These are phyloP conservation scores for Paramecium bursaria DNA, from an alignment of 73 alveolate species.

Conservation along the genomic window DNA sequence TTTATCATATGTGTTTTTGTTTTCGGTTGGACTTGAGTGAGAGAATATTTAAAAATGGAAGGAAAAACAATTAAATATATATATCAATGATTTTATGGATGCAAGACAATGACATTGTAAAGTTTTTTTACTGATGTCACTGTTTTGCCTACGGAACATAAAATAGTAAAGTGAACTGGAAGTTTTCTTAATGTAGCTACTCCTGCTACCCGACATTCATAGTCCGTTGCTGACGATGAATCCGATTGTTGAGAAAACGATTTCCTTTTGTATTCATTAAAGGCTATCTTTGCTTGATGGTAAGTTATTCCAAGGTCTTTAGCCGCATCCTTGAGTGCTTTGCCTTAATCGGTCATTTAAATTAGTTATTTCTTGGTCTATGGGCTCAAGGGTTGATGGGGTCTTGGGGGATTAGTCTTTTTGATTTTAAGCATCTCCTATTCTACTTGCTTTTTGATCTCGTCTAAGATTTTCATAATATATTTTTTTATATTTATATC, in stretches of 20 bases:
- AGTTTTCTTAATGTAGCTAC: slow-evolving; percentile 23
- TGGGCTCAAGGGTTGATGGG: slow-evolving; percentile 4
- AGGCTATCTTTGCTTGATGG: slow-evolving; percentile 54
- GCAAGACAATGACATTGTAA: slow-evolving; percentile 53
- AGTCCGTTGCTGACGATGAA: slow-evolving; percentile 5
- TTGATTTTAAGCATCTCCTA: slow-evolving; percentile 42
- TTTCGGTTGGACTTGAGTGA: too few relatives aligned
- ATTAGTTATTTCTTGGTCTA: slow-evolving; percentile 3
- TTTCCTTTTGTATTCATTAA: slow-evolving; percentile 38
- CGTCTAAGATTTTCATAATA: slow-evolving; percentile 53
- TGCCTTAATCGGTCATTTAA: slow-evolving; percentile 11
- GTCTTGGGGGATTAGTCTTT: slow-evolving; percentile 1
- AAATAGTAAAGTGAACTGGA: slow-evolving; percentile 30
- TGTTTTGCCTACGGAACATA: slow-evolving; percentile 25
- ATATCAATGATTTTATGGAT: too few relatives aligned
- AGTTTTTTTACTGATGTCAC: slow-evolving; percentile 35
- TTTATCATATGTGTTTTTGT: too few relatives aligned
- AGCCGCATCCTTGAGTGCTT: slow-evolving; percentile 44
- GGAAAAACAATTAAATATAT: too few relatives aligned
- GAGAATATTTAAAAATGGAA: too few relatives aligned
- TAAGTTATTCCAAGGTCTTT: slow-evolving; percentile 6
- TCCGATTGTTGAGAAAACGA: background rate
- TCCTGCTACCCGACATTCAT: slow-evolving; percentile 42
- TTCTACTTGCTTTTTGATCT: slow-evolving; percentile 58
- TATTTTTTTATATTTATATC: background rate